Conservation (phyloP, 257 asterid species). For the Striga asiatica region DNA sequence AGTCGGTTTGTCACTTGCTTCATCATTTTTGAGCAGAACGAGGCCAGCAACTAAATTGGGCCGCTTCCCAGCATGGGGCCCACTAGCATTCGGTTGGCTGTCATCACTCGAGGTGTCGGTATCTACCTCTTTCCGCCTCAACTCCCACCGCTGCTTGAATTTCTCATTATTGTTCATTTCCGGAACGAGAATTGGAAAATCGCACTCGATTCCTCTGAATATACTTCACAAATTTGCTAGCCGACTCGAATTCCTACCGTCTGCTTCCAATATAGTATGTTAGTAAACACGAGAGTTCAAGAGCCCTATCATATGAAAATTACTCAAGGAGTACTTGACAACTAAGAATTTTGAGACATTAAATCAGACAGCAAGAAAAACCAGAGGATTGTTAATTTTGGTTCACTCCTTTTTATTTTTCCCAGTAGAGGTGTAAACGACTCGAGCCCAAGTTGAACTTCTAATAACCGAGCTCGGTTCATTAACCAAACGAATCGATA, state of each 20-base stretch:
- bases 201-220: too few species aligned
- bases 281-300: background rate
- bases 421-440: too few species aligned
- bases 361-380: too few species aligned
- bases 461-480: too few species aligned
- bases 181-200: too few species aligned
- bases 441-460: too few species aligned
- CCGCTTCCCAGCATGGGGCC: constrained; percentile 12
- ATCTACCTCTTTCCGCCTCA: constrained; percentile 38
- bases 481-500: too few species aligned
- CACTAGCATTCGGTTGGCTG: constrained; percentile 25
- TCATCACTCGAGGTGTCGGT: constrained; percentile 45
- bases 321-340: too few species aligned
- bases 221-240: background rate
- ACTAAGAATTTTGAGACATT: too few species aligned
- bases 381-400: too few species aligned
- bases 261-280: background rate
- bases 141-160: constrained; percentile 49
- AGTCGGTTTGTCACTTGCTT: background rate
- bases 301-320: too few species aligned
- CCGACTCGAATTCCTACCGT: background rate
- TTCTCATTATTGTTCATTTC: constrained; percentile 27
- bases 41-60: constrained; percentile 8
- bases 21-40: constrained; percentile 23
- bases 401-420: too few species aligned